Evolutionary conservation across 192 early-diverging fungal species (phyloP), one percentile per base, ranked within the genome.

Genomic region (Allomyces javanicus): DNA sequence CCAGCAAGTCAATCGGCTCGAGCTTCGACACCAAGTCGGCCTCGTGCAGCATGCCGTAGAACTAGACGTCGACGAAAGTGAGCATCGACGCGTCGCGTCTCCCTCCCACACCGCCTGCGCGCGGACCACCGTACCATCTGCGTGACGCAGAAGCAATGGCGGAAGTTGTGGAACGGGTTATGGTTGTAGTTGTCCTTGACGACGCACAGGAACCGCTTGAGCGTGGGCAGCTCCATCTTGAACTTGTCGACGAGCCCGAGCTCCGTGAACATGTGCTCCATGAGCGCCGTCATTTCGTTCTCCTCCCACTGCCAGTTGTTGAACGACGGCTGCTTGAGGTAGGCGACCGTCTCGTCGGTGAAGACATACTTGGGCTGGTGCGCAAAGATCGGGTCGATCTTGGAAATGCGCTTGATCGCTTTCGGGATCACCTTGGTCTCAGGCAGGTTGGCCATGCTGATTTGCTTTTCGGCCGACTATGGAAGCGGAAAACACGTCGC

Each of bases 301-400:
- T 77, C 75, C 19, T 62, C 66, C 64, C 72, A 79, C 61, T 74
- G 67, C 77, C 77, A 79, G 65, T 78, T 79, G 62, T 79, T 71
- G 64, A 79, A 79, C 0, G 66, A 71, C 12, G 76, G 76, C 62
- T 67, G 66, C 63, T 73, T 78, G 22, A 79, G 64, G 61, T 69
- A 63, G 63, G 70, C 70, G 21, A 27, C 33, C 14, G 72, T 68
- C 19, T 65, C 33, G 12, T 68, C 27, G 43, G 50, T 66, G 66
- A 78, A 74, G 4, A 62, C 23, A 25, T 70, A 70, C 43, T 70
- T 70, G 12, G 50, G 50, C 50, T 58, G 50, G 50, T 58, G 50
- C 12, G 50, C 50, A n/a, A 58, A 58, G 50, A 58, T 58, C 0
- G 50, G 50, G 21, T 58, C 50, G 21, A 58, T 58, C 50, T 58